These are phyloP conservation scores for Suillus subluteus DNA, from an alignment of 768 basidiomycete genomes.

Conservation along the genomic window DNA sequence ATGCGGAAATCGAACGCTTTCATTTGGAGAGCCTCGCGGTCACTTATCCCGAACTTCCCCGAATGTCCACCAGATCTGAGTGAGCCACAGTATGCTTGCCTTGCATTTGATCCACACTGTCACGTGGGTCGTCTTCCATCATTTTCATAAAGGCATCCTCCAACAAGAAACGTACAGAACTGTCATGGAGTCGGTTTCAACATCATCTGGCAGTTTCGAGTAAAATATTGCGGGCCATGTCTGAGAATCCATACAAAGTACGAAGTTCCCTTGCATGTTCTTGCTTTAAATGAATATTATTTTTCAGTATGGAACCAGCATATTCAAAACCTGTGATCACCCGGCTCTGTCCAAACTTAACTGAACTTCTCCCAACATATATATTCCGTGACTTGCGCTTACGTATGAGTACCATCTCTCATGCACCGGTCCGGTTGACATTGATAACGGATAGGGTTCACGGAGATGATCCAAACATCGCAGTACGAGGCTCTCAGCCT, in stretches of 20 bases:
- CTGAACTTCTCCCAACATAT: constrained; percentile 8
- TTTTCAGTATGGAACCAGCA: constrained; percentile 1
- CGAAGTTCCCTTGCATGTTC: constrained; percentile 20
- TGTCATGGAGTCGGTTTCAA: constrained; percentile 30
- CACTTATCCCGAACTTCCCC: constrained; percentile 44
- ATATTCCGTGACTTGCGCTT: constrained; percentile 2
- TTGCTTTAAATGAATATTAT: background rate
- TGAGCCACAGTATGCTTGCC: constrained; percentile 53
- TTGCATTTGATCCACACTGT: constrained; percentile 52
- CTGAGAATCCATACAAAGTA: constrained; percentile 27
- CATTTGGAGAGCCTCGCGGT: constrained; percentile 38
- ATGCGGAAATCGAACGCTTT: constrained; percentile 33
- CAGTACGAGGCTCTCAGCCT: constrained; percentile 2
- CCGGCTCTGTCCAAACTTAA: background rate
- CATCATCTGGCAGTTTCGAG: constrained; percentile 36
- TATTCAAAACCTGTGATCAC: constrained; percentile 1
- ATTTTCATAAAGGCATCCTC: constrained; percentile 8
- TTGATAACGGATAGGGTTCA: constrained; percentile 9
- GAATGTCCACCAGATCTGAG: constrained; percentile 48
- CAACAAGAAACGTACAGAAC: constrained; percentile 18
- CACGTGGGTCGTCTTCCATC: background rate
- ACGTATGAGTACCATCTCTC: background rate
- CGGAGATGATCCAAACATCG: constrained; percentile 8
- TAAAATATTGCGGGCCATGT: constrained; percentile 30
- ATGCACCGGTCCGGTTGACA: background rate